A percentile compares a stretch with the other conserved stretches of the same genome.
Evolutionary conservation across 306 rosid species (phyloP).

Genomic region (Medicago lupulina): DNA sequence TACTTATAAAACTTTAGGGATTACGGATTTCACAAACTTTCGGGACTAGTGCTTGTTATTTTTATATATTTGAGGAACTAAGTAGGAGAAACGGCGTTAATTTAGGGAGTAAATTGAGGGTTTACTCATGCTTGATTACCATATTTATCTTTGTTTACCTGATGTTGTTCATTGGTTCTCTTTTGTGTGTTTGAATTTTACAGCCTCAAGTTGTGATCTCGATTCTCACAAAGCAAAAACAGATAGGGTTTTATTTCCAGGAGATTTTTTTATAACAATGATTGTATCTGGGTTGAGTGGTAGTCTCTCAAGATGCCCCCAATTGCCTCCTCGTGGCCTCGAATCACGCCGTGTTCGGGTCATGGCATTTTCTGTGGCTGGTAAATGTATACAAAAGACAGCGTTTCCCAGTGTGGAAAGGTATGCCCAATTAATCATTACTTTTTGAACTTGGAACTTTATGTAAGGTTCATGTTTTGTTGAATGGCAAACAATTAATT

Average conservation of each 20-base stretch:
- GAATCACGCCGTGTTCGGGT: constrained; percentile 40
- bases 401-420: constrained; percentile 53
- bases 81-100: background rate
- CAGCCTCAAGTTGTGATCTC: constrained; percentile 33
- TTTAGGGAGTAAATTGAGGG: background rate
- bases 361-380: constrained; percentile 39
- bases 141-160: background rate
- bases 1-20: background rate
- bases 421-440: constrained; percentile 45
- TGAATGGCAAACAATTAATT: constrained; percentile 27
- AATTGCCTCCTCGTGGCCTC: constrained; percentile 45
- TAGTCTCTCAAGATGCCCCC: constrained; percentile 64
- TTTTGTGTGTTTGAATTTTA: constrained; percentile 22
- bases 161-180: constrained; percentile 10
- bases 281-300: constrained; percentile 63
- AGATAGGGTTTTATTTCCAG: constrained; percentile 7
- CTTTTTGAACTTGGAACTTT: constrained; percentile 31
- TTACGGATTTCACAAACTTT: background rate
- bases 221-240: constrained; percentile 24
- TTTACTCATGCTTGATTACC: background rate
- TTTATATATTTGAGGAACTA: background rate
- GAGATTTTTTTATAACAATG: constrained; percentile 49
- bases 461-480: constrained; percentile 19
- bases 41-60: background rate
- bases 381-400: constrained; percentile 42